Evolutionary conservation across 805 yeast genomes (phyloP), one percentile per base, ranked within the genome.

Genomic region (Cyberlindnera americana): DNA sequence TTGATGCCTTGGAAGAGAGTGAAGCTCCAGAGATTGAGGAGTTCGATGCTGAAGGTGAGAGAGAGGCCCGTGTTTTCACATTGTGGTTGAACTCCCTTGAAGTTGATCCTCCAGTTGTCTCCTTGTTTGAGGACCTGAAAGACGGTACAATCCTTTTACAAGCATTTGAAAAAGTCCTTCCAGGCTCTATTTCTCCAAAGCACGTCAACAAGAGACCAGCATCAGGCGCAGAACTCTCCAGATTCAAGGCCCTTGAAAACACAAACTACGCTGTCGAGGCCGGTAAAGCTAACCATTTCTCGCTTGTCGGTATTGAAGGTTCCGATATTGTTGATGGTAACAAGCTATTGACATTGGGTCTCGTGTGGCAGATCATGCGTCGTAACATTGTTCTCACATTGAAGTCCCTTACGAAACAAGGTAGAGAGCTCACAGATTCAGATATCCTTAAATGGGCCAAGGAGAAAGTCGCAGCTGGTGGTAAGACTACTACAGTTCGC

Each of bases 341-440:
- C 60, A 86, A 84, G 59, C 73, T 91, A 37, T 73, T 93, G 53
- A 88, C 96, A 0, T 74, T 93, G 52, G 99, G 93, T 12, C 74
- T 93, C 40, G 97, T 91, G 27, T 93, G 99, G 99, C 99, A 93
- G 72, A 75, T 93, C 58, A 93, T 93, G 99, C 81, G 99, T 62
- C 78, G 96, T 62, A 93, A 93, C 65, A 95, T 93, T 54, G 82
- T 81, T 46, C 76, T 81, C 51, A 93, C 99, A 3, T 74, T 93
- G 58, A 73, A 83, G 37, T 73, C 78, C 29, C 70, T 93, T 49
- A 73, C 88, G 5, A 69, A 79, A 27, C 43, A 48, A 43, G 95
- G 95, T 47, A 75, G 77, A 53, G 89, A 83, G 49, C 67, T 90
- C 52, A 66, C 86, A 16, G 99, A 93, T 67, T 44, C 78, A 24